Base-by-base conservation (phyloP, 768 basidiomycete genomes). In the Amanita rimosa region DNA sequence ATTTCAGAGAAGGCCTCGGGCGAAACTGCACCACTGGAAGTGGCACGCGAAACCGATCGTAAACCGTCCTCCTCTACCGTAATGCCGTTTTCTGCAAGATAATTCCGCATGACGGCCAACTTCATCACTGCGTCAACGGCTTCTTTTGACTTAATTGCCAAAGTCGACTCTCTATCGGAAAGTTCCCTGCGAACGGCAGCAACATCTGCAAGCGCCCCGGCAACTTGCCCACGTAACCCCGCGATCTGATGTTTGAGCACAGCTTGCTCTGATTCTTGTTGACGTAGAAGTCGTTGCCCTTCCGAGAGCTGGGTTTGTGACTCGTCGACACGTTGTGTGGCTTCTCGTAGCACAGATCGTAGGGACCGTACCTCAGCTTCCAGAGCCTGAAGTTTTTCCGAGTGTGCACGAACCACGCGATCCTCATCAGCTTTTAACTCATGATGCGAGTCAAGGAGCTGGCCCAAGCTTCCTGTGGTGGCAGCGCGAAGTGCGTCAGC, bases 51-150 rank as follows among this genome's bases (percentile, higher is more conserved):
- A 3, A 66, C 65, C n/a, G 72, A 60, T 7, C 67, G 61, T 16
- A 81, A 55, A 33, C 85, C 79, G 43, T 83, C 85, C 16, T 90
- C 88, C 47, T 86, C 83, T 16, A 85, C 67, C 22, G 74, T 74
- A 46, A 98, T 76, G 13, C 93, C 95, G 58, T 87, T 83, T 58
- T 98, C 96, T 17, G 82, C 79, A 41, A 98, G 74, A 60, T 97
- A 83, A 60, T 80, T 85, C 40, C 91, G 81, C 50, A 98, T 70
- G 70, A 89, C 83, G 21, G 72, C 76, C 54, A 88, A 68, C 52
- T 88, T 85, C 52, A 92, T 68, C 50, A 76, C 79, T 1, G 81
- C 69, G 51, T 92, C 87, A 0, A 82, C 70, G 0, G 78, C 71
- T 41, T 83, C 78, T 60, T 81, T 81, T 27, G 71, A 56, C 57